Conservation (phyloP, 2,329 filamentous ascomycete species). For the Thermothelomyces thermophilus region DNA sequence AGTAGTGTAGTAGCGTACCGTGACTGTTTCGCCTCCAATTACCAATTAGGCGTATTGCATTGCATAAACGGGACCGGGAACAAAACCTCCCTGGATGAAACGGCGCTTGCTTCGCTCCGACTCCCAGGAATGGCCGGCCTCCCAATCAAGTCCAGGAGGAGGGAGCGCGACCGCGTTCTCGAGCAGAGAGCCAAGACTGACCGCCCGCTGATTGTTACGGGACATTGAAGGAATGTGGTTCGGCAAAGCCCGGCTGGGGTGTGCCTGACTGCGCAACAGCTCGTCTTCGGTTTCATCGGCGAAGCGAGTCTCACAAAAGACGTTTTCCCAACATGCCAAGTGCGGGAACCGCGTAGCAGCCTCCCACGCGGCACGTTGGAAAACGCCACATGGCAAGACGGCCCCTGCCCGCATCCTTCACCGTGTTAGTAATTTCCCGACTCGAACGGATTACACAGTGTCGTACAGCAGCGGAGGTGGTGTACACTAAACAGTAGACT, state of each 20-base stretch:
- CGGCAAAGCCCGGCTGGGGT: too few species aligned
- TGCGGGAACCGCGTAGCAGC: too few species aligned
- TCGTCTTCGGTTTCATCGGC: background rate
- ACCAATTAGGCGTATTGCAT: background rate
- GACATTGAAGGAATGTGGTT: too few species aligned
- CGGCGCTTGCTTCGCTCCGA: background rate
- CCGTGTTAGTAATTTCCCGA: too few species aligned
- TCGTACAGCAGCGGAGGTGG: too few species aligned
- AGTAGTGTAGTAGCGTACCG: too few species aligned
- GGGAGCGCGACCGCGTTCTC: background rate
- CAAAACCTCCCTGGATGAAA: background rate
- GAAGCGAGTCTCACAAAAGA: background rate
- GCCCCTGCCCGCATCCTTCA: slow-evolving; percentile 7
- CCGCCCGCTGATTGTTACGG: too few species aligned
- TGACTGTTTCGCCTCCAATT: background rate
- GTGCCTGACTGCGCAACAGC: background rate
- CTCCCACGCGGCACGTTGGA: background rate
- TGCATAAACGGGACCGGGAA: background rate
- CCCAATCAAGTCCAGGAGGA: too few species aligned
- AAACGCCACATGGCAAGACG: slow-evolving; percentile 13
- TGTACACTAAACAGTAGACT: too few species aligned
- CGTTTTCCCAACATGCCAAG: too few species aligned
- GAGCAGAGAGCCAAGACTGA: background rate
- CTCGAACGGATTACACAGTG: too few species aligned
- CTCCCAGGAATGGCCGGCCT: background rate